Evolutionary conservation across 441 rosid species (phyloP).

Genomic region (Kokia cookei): DNA sequence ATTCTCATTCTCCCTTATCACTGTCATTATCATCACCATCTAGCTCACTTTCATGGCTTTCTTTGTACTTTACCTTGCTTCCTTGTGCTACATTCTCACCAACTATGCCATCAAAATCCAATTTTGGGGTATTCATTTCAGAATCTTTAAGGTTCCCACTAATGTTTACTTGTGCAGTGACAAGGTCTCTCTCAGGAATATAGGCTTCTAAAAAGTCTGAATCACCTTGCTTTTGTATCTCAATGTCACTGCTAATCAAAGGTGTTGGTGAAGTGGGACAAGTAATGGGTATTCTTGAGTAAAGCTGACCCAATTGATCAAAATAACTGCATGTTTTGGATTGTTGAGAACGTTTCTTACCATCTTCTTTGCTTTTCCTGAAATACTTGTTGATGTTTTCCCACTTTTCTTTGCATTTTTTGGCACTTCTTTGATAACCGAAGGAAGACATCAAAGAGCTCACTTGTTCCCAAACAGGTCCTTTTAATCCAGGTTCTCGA

Average conservation of each 20-base stretch:
- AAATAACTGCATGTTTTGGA: conserved; percentile 39
- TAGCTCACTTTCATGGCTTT: conserved; percentile 1
- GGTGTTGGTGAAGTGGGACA: conserved; percentile 3
- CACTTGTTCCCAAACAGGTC: conserved; percentile 42
- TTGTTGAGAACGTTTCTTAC: conserved; percentile 19
- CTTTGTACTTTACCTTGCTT: conserved; percentile 9
- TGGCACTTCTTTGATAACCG: conserved; percentile 40
- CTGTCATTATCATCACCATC: conserved; percentile 1
- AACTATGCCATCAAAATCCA: conserved; percentile 5
- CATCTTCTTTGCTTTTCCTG: conserved; percentile 27
- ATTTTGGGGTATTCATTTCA: conserved; percentile 12
- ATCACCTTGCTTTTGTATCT: conserved; percentile 13
- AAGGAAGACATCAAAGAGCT: conserved; percentile 27
- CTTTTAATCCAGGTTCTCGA: conserved; percentile 35
- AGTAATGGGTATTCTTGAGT: conserved; percentile 18
- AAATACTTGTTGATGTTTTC: conserved; percentile 49
- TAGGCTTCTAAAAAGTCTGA: conserved; percentile 25
- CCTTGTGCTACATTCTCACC: conserved; percentile 4
- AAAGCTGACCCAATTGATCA: conserved; percentile 31
- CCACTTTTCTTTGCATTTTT: conserved; percentile 50
- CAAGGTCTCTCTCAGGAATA: conserved; percentile 5
- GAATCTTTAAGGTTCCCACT: conserved; percentile 8
- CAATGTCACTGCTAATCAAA: background rate
- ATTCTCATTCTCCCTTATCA: conserved; percentile 4
- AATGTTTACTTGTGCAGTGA: background rate